Evolutionary conservation across 371 early-diverging fungal species (phyloP).

Genomic region (Dentiscutata heterogama): DNA sequence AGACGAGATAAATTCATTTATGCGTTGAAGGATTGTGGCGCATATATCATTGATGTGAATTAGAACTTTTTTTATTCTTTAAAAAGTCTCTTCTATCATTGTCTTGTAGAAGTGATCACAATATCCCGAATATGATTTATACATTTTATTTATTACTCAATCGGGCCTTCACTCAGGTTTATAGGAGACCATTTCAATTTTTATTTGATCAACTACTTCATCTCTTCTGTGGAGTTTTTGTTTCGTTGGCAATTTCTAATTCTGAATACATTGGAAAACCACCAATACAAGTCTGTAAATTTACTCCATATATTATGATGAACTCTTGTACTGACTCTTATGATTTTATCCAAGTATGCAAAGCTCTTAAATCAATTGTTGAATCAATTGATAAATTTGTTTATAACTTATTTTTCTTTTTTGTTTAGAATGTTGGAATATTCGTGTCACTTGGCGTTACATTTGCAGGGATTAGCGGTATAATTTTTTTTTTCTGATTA

Average conservation of each 20-base stretch:
- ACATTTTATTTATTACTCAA: slow-evolving; percentile 55
- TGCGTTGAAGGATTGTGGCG: too few species aligned
- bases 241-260: slow-evolving; percentile 49
- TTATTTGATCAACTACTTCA: slow-evolving; percentile 64
- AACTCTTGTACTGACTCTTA: too few species aligned
- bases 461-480: slow-evolving; percentile 56
- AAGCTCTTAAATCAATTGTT: too few species aligned
- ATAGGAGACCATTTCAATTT: slow-evolving; percentile 57
- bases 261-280: slow-evolving; percentile 59
- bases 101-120: too few species aligned
- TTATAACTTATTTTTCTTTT: background rate
- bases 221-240: slow-evolving; percentile 59
- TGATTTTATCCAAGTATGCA: too few species aligned
- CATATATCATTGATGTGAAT: too few species aligned
- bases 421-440: slow-evolving; percentile 47
- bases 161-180: slow-evolving; percentile 60
- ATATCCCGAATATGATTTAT: slow-evolving; percentile 51
- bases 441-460: slow-evolving; percentile 57
- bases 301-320: too few species aligned
- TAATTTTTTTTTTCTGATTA: too few species aligned
- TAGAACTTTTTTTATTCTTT: too few species aligned
- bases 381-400: too few species aligned
- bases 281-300: slow-evolving; percentile 55
- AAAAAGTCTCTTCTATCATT: too few species aligned
- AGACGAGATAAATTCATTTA: too few species aligned